Evolutionary conservation across 2,329 filamentous ascomycete species (phyloP).

Genomic region (Fusarium cyanostomum): DNA sequence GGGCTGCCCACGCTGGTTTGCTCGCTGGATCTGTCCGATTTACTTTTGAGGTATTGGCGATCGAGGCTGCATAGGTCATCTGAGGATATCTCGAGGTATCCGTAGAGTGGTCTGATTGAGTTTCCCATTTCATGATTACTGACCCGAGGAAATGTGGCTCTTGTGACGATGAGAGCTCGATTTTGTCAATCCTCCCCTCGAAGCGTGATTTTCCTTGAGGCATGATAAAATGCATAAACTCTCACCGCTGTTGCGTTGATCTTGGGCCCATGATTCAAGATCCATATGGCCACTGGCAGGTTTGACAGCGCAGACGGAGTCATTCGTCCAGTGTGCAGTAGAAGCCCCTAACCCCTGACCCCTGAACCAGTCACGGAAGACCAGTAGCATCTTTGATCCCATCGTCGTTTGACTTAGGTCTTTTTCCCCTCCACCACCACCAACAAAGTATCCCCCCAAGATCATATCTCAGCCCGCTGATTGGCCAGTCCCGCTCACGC

Average conservation of each 20-base stretch:
- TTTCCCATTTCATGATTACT: slow-evolving; percentile 1
- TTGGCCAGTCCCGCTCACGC: slow-evolving; percentile 31
- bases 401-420: slow-evolving; percentile 6
- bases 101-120: slow-evolving; percentile 23
- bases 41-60: slow-evolving; percentile 13
- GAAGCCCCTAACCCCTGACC: slow-evolving; percentile 24
- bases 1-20: not conserved
- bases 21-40: not conserved
- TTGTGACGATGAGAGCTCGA: not conserved
- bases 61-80: slow-evolving; percentile 20
- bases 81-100: slow-evolving; percentile 25
- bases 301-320: slow-evolving; percentile 20
- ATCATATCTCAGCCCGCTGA: slow-evolving; percentile 2
- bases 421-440: slow-evolving; percentile 7
- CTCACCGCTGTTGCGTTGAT: slow-evolving; percentile 28
- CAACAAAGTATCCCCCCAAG: not conserved
- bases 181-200: not conserved
- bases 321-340: slow-evolving; percentile 27
- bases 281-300: too few species aligned
- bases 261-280: slow-evolving; percentile 24
- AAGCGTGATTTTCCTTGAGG: not conserved
- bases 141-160: not conserved
- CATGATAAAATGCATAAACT: slow-evolving; percentile 5
- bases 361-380: slow-evolving; percentile 23
- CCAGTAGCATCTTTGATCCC: slow-evolving; percentile 20